A percentile compares a stretch with the other conserved stretches of the same genome.
Conservation (phyloP, 352 stramenopile genomes). For the Thraustochytrium sp. region DNA sequence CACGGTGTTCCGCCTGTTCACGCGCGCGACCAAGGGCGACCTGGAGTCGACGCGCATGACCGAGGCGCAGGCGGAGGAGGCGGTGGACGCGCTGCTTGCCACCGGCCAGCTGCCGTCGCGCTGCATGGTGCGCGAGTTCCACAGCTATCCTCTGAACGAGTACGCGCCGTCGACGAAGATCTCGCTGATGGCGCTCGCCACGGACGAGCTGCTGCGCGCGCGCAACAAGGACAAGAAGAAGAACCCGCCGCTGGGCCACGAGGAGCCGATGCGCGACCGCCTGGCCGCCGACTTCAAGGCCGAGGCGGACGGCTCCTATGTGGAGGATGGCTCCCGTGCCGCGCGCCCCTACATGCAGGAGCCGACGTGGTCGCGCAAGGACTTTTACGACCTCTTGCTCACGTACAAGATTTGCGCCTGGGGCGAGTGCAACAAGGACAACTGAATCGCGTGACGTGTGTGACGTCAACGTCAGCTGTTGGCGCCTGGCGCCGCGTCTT, state of each 20-base stretch:
- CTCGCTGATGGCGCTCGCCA: not conserved
- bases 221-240: slow-evolving; percentile 25
- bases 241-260: not conserved
- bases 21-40: not conserved
- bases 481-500: not conserved
- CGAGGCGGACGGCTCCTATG: not conserved
- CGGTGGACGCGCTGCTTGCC: not conserved
- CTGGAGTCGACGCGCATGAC: not conserved
- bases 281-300: not conserved
- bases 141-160: slow-evolving; percentile 19
- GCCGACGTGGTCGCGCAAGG: slow-evolving; percentile 3
- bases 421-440: slow-evolving; percentile 34
- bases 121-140: not conserved
- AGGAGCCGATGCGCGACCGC: not conserved
- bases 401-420: slow-evolving; percentile 4
- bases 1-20: not conserved
- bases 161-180: not conserved
- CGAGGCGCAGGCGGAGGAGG: not conserved
- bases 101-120: slow-evolving; percentile 16
- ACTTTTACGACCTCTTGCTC: slow-evolving; percentile 1
- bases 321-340: not conserved
- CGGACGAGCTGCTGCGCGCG: not conserved
- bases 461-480: not conserved
- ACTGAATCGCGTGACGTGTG: not conserved
- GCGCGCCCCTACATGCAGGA: not conserved